Evolutionary conservation across 2,329 filamentous ascomycete genomes (phyloP).

Genomic region (Plectosphaerella sp.): DNA sequence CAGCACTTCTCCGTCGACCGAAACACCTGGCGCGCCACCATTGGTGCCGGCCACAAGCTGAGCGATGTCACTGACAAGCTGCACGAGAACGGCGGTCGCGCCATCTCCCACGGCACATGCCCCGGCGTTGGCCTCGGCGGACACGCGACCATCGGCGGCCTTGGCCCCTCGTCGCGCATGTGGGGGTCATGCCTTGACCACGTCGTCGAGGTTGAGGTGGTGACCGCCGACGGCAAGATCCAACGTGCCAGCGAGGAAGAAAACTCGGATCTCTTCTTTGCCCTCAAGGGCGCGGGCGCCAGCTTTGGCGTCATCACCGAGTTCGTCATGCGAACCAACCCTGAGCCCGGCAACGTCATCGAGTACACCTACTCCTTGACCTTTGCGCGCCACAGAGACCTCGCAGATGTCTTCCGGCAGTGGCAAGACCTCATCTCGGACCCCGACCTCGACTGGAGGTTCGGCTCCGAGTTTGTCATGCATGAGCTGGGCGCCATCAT

Average conservation of each 20-base stretch:
- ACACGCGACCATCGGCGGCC: slow-evolving; percentile 54
- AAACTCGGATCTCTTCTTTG: slow-evolving; percentile 53
- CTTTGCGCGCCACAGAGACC: slow-evolving; percentile 40
- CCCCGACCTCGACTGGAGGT: slow-evolving; percentile 51
- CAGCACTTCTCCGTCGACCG: slow-evolving; percentile 49
- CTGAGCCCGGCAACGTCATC: slow-evolving; percentile 49
- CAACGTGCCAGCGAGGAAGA: slow-evolving; percentile 38
- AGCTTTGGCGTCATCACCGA: slow-evolving; percentile 54
- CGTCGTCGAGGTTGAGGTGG: slow-evolving; percentile 49
- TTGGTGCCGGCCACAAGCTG: slow-evolving; percentile 50
- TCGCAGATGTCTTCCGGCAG: slow-evolving; percentile 44
- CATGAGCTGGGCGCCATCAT: slow-evolving; percentile 50
- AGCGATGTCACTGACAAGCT: slow-evolving; percentile 46
- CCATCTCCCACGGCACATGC: slow-evolving; percentile 56
- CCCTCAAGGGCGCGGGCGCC: slow-evolving; percentile 50
- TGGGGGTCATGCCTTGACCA: slow-evolving; percentile 55
- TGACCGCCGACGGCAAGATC: slow-evolving; percentile 51
- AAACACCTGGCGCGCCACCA: slow-evolving; percentile 46
- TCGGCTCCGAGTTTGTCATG: slow-evolving; percentile 52
- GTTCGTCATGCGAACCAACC: slow-evolving; percentile 52
- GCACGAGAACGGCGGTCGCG: slow-evolving; percentile 47
- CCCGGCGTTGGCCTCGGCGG: slow-evolving; percentile 56
- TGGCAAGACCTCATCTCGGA: slow-evolving; percentile 57
- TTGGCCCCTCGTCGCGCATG: slow-evolving; percentile 54
- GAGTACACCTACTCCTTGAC: slow-evolving; percentile 54